Conservation (phyloP, 1,139 yeast genomes). For the Blastobotrys arbuscula region DNA sequence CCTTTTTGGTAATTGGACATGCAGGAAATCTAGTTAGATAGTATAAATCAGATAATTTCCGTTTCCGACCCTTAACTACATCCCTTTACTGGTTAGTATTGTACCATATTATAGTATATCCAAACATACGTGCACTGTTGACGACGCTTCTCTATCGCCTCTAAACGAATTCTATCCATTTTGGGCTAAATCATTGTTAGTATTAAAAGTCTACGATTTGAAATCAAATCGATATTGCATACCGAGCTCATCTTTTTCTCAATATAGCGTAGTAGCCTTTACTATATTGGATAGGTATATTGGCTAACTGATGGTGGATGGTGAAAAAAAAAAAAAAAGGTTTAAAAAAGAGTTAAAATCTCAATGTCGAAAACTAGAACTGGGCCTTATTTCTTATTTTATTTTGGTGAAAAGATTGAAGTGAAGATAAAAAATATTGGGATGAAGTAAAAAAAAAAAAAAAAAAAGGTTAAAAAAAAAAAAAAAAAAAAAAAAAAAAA, state of each 20-base stretch:
- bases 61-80: constrained; percentile 41
- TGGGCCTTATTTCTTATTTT: too few species aligned
- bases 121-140: constrained; percentile 25
- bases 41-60: constrained; percentile 51
- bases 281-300: too few species aligned
- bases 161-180: constrained; percentile 42
- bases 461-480: background rate
- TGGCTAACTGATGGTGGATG: too few species aligned
- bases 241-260: constrained; percentile 2
- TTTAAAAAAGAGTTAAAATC: too few species aligned
- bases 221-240: background rate
- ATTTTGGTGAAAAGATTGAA: background rate
- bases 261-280: too few species aligned
- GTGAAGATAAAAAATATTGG: background rate
- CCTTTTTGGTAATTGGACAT: constrained; percentile 37
- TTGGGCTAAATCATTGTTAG: constrained; percentile 11
- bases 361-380: too few species aligned
- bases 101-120: background rate
- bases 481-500: background rate
- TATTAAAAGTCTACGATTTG: background rate
- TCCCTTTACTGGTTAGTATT: constrained; percentile 22
- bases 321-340: too few species aligned
- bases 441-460: background rate
- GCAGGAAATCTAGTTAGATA: constrained; percentile 46
- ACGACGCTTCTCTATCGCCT: constrained; percentile 42